Evolutionary conservation across 2,329 filamentous ascomycete genomes (phyloP).

Genomic region (Monilinia aucupariae): DNA sequence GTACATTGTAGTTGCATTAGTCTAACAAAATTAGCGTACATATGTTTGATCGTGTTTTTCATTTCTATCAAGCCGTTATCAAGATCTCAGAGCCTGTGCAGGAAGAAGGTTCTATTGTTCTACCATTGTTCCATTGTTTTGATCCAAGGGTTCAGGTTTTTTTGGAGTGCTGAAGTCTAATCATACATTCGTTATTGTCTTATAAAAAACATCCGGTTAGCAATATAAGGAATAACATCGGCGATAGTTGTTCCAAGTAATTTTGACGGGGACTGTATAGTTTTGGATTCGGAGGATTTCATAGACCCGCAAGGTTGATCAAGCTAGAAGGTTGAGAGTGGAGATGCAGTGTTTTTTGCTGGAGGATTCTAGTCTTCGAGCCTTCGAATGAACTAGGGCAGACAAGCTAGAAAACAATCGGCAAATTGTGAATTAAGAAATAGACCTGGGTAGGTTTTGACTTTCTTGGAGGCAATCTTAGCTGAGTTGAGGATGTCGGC

Average conservation of each 20-base stretch:
- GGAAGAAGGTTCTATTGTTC: not conserved
- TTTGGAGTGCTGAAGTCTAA: not conserved
- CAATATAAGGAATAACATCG: not conserved
- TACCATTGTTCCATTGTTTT: not conserved
- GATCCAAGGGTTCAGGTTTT: not conserved
- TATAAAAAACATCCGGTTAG: not conserved
- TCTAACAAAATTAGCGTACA: not conserved
- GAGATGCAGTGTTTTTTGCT: not conserved
- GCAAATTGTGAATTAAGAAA: not conserved
- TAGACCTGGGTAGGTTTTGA: not conserved
- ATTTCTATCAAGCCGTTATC: not conserved
- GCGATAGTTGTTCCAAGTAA: not conserved
- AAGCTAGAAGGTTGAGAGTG: conserved; percentile 4
- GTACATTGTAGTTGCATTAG: not conserved
- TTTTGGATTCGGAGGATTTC: not conserved
- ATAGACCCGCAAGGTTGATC: not conserved
- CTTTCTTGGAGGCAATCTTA: conserved; percentile 1
- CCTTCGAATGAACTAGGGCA: not conserved
- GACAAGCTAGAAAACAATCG: not conserved
- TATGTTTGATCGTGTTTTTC: not conserved
- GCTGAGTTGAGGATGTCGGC: not conserved
- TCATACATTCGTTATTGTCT: not conserved
- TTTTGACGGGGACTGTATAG: not conserved
- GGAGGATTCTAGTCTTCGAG: too few relatives aligned
- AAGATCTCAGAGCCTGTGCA: not conserved